Evolutionary conservation across 176 grass and related monocot genomes (phyloP), one percentile per base, ranked within the genome.

Genomic region (Oryza meridionalis): DNA sequence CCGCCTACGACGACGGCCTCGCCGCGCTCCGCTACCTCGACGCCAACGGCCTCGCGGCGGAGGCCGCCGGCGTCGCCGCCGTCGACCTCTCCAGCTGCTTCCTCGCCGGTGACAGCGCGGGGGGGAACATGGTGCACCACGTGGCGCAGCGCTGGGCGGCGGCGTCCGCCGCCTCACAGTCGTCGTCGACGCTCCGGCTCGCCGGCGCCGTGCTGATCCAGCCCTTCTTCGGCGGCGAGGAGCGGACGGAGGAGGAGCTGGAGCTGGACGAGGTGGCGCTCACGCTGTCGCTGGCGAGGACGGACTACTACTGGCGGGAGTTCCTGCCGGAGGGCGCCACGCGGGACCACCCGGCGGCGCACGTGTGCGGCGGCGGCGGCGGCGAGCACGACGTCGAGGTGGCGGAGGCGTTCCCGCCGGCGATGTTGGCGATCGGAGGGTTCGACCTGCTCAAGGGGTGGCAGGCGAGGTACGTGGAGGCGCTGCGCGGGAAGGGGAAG

Each of bases 41-140:
- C 40, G 29, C 16, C 33, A 59, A 50, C 0, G 69, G 76, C 43
- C 46, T 85, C 71, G 45, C 16, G 8, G 67, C 10, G 9, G 42
- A 1, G 2, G 75, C 42, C 42, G 75, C 13, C 0, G n/a, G 63
- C 59, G 72, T 33, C 71, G 80, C 24, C 32, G 77, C 31, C 25
- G 69, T 82, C 35, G 86, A 91, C 82, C 86, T 94, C 51, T 80
- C 85, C 70, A 67, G 26, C 45, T 78, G 81, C 81, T 94, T 94
- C 82, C 80, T 97, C 45, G 84, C 74, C 2, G 92, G 92, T 1
- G 94, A 97, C 76, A 92, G 89, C 70, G 90, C 92, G 4, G 94
- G 94, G 27, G 94, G 89, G 13, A 94, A 87, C 81, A 91, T 94
- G 70, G 70, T 31, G n/a, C 92, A 97, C 70, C 94, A 97, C 79